These are phyloP conservation scores for Aspergillus diversus DNA, from an alignment of 495 filamentous ascomycete species.

Conservation along the genomic window DNA sequence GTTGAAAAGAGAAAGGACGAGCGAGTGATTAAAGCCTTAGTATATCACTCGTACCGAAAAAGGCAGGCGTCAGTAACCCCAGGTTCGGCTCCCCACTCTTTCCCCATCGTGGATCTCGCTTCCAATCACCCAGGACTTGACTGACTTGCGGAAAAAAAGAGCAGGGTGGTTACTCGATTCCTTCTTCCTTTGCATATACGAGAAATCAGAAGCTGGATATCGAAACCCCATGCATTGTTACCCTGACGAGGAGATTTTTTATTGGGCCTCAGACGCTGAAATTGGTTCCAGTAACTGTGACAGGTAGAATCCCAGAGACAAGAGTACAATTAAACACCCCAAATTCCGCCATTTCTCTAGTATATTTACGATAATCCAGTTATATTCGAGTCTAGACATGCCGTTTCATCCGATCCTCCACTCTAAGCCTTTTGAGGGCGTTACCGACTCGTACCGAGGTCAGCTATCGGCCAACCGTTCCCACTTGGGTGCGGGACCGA, in stretches of 20 bases:
- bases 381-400: slow-evolving; percentile 4
- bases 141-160: too few species aligned
- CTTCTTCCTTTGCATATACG: too few species aligned
- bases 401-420: slow-evolving; percentile 18
- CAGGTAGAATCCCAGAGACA: not conserved
- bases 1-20: slow-evolving; percentile 3
- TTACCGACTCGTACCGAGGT: slow-evolving; percentile 13
- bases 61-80: slow-evolving; percentile 8
- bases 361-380: not conserved
- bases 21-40: slow-evolving; percentile 2
- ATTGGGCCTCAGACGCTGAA: too few species aligned
- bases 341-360: not conserved
- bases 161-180: too few species aligned
- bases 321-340: not conserved
- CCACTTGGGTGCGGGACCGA: not conserved
- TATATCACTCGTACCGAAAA: slow-evolving; percentile 9
- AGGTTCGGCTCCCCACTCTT: not conserved
- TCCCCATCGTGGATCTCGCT: not conserved
- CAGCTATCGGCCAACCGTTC: slow-evolving; percentile 11
- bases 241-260: too few species aligned
- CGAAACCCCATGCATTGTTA: too few species aligned
- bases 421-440: not conserved
- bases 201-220: too few species aligned
- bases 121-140: not conserved
- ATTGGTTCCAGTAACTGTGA: not conserved